Conservation (phyloP, 768 basidiomycete species). For the Suillus sp. region DNA sequence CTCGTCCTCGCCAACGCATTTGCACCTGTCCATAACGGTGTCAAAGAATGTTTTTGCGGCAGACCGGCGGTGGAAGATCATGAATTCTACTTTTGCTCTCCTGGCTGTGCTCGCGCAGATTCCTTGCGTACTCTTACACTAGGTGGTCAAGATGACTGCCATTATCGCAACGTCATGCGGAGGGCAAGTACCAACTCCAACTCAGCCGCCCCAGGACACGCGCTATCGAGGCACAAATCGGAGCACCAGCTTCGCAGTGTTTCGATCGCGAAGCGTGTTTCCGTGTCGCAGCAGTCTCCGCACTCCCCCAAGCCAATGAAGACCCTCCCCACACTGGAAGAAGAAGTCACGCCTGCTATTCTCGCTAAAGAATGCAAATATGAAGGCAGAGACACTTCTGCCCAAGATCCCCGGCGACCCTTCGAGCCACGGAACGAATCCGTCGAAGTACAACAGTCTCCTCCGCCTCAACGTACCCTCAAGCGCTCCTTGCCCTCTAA, state of each 20-base stretch:
- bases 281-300: not conserved
- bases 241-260: conserved; percentile 6
- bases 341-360: conserved; percentile 21
- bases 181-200: conserved; percentile 16
- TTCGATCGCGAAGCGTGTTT: not conserved
- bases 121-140: conserved; percentile 32
- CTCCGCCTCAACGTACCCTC: conserved; percentile 14
- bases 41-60: conserved; percentile 29
- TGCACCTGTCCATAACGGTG: conserved; percentile 15
- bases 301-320: not conserved
- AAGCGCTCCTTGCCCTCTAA: conserved; percentile 14
- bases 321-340: conserved; percentile 21
- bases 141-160: conserved; percentile 18
- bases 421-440: conserved; percentile 9
- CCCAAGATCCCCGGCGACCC: conserved; percentile 6
- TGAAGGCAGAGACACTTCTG: conserved; percentile 10
- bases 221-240: conserved; percentile 21
- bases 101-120: conserved; percentile 29
- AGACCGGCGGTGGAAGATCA: conserved; percentile 24
- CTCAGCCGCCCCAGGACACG: conserved; percentile 5
- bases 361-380: conserved; percentile 8
- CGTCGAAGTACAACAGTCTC: conserved; percentile 4
- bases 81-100: conserved; percentile 34
- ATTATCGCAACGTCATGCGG: conserved; percentile 28
- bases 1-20: conserved; percentile 12